Percentiles rank a stretch among this genome's conserved stretches.
Conservation (phyloP, 1,284 basidiomycete genomes). For the Ustilago curta region DNA sequence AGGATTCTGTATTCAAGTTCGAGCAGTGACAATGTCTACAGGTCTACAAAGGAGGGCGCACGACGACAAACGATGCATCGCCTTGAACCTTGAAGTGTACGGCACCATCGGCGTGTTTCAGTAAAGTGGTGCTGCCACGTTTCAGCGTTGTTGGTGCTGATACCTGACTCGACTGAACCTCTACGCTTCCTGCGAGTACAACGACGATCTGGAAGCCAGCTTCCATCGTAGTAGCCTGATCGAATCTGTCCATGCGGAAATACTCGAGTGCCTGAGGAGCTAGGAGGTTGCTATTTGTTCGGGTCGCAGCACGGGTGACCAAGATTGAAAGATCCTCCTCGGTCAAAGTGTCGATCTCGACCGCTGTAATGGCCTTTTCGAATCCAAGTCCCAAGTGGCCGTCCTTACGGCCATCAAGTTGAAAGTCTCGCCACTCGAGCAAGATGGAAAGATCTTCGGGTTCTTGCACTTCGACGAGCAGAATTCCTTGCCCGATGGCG, state of each 20-base stretch:
- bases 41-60: constrained; percentile 33
- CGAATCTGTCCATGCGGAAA: constrained; percentile 36
- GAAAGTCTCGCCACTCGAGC: constrained; percentile 38
- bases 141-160: constrained; percentile 8
- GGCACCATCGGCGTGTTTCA: constrained; percentile 24
- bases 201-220: constrained; percentile 37
- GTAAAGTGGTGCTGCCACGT: constrained; percentile 22
- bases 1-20: neutral
- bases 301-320: constrained; percentile 6
- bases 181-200: constrained; percentile 28
- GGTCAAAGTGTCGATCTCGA: constrained; percentile 11
- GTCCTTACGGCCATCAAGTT: constrained; percentile 22
- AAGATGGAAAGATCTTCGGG: constrained; percentile 38
- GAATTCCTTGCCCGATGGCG: constrained; percentile 33
- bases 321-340: constrained; percentile 11
- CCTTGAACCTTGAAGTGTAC: constrained; percentile 13
- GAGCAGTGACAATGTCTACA: neutral
- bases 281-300: constrained; percentile 16
- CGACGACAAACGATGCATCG: constrained; percentile 18
- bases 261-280: constrained; percentile 24
- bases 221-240: constrained; percentile 5
- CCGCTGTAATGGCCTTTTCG: constrained; percentile 36
- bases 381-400: constrained; percentile 40
- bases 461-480: constrained; percentile 40
- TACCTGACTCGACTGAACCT: neutral